phyloP scores from a whole-genome alignment of 768 basidiomycete genomes.

The Calocera cornea region DNA sequence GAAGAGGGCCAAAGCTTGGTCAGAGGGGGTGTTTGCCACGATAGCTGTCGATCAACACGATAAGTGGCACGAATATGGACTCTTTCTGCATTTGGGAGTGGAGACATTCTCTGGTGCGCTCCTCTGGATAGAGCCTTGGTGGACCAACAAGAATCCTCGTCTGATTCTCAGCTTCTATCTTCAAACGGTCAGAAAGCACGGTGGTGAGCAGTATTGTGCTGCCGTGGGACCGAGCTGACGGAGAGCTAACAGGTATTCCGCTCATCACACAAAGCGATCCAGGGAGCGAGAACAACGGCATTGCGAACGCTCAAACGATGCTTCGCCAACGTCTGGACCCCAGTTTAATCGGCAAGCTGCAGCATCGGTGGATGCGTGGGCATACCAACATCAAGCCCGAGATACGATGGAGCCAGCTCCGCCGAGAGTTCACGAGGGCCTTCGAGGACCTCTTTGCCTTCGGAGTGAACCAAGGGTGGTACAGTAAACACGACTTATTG shows the following conservation, averaged over 20 bases:
- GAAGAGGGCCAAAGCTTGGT: slow-evolving; percentile 23
- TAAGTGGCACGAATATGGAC: slow-evolving; percentile 32
- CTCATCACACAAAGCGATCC: slow-evolving; percentile 34
- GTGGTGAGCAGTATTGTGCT: slow-evolving; percentile 21
- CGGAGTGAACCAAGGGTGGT: neutral
- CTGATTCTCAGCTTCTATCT: neutral
- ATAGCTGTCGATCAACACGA: slow-evolving; percentile 34
- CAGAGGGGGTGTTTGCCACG: slow-evolving; percentile 33
- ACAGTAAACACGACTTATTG: neutral
- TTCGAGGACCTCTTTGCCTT: neutral
- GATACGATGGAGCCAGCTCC: slow-evolving; percentile 24
- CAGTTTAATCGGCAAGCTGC: slow-evolving; percentile 24
- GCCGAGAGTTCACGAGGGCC: neutral
- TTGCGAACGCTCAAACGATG: slow-evolving; percentile 34
- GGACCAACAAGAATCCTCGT: neutral
- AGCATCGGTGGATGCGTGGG: slow-evolving; percentile 29
- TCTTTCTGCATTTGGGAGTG: slow-evolving; percentile 22
- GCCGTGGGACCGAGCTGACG: slow-evolving; percentile 20
- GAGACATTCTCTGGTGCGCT: neutral
- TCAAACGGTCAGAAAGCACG: slow-evolving; percentile 13
- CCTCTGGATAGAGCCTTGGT: neutral
- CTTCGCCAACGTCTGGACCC: slow-evolving; percentile 32
- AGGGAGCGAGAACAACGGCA: slow-evolving; percentile 32
- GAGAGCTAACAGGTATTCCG: slow-evolving; percentile 18
- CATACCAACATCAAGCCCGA: slow-evolving; percentile 35